Base-by-base conservation (phyloP, 2,329 filamentous ascomycete genomes). In the Cryphonectria nitschkei region DNA sequence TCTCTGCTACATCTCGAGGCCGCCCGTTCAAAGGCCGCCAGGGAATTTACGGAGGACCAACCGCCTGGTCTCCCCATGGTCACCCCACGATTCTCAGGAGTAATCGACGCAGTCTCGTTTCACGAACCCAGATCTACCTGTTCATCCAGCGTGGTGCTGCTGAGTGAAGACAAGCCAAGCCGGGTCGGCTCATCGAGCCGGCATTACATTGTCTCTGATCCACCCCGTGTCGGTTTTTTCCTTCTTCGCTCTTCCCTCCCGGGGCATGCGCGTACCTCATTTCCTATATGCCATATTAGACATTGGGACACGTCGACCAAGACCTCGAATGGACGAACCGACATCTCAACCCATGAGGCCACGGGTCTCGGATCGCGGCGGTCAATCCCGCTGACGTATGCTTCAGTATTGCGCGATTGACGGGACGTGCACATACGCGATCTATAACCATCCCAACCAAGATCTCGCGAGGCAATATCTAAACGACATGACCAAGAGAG, bases 191-290 rank as follows among this genome's bases (percentile, higher is more conserved):
- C 54, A 58, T 34, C 54, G 54, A 29, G 54, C 54, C 54, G 54
- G 54, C 54, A 58, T 19, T 32, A 32, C 54, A 8, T 29, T 19
- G 29, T 34, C 13, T 56, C 26, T 58, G 29, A 29, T 56, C 52
- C 52, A 50, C 46, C 46, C n/a, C 11, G 9, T 2, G 22, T 50
- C 46, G 22, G n/a, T 9, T n/a, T 50, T 50, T 50, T 50, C 6
- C n/a, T 50, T 11, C 7, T 4, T 14, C 26, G 7, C 13, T 7
- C 14, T 32, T 13, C 19, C 29, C 29, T 5, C 26, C 14, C 14
- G 54, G 29, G 54, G 54, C 54, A 34, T 58, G 54, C 54, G 54
- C 54, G 54, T 58, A 58, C 54, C 54, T 58, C 54, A 58, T 58
- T 58, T 58, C 54, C 54, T 58, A 8, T 58, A 7, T 11, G 26